Evolutionary conservation across 345 rosid species (phyloP), one percentile per base, ranked within the genome.

Genomic region (Populus ilicifolia): DNA sequence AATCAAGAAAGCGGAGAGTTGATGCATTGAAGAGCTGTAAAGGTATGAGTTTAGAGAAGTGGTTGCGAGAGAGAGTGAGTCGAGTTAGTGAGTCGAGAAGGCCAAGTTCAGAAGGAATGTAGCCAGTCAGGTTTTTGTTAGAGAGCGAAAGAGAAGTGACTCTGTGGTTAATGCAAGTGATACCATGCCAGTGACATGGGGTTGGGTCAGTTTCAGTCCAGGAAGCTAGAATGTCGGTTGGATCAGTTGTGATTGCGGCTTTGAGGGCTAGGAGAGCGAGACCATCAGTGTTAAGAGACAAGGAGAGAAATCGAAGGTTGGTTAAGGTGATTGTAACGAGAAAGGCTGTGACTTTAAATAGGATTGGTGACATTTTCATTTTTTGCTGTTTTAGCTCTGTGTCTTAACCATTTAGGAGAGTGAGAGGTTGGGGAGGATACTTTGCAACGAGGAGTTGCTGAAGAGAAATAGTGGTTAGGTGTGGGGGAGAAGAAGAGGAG

Each of bases 51-150:
- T 86, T 86, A 2, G 97, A 87, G 86, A 94, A 90, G 79, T 91
- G 89, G 86, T 92, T 94, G 76, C 62, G 78, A 73, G 88, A 67
- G 59, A 94, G 92, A 59, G 83, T 84, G 81, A 94, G 90, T 4
- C 80, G 86, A 72, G 79, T 29, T 74, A 94, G 90, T 1, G 93
- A 89, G 88, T 89, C 88, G 16, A 94, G 89, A 13, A 88, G 85
- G 27, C 97, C 97, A 78, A 94, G 90, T 67, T 94, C 97, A 1
- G 97, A 94, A 2, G 98, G 98, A n/a, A 94, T 83, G 87, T 94
- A 94, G 46, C 98, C 98, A 0, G 89, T 82, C 3, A 94, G 81
- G 23, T 77, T 80, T 77, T 79, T 89, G 73, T 85, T 79, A 29
- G 93, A 80, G 70, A 94, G 94, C 8, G 76, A 62, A n/a, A 94